Conservation (phyloP, 352 stramenopile genomes). For the Pythium oligandrum region DNA sequence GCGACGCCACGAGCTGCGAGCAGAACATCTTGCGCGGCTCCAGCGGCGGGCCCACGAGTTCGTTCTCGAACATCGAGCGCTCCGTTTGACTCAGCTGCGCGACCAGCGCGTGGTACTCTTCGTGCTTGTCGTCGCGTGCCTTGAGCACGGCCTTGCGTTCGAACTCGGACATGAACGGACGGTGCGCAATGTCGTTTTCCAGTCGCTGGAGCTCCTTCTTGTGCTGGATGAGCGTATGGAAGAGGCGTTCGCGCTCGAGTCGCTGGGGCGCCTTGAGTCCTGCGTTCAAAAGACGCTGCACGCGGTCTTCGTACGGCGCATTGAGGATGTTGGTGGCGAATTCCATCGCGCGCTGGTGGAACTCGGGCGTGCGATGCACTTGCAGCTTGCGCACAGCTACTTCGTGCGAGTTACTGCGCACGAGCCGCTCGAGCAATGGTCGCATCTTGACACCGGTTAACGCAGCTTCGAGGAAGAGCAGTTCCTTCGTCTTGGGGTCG, state of each 20-base stretch:
- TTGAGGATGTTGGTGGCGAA: constrained; percentile 62
- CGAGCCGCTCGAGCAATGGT: constrained; percentile 67
- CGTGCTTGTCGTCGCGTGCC: constrained; percentile 40
- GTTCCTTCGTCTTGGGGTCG: constrained; percentile 31
- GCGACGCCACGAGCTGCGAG: constrained; percentile 67
- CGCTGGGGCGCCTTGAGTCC: constrained; percentile 63
- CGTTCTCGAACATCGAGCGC: constrained; percentile 82
- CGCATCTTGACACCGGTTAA: constrained; percentile 83
- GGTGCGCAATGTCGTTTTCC: constrained; percentile 59
- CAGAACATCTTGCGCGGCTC: constrained; percentile 71
- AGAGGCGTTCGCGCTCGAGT: constrained; percentile 68
- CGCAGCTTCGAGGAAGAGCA: constrained; percentile 70
- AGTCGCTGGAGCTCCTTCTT: constrained; percentile 65
- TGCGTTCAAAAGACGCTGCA: constrained; percentile 72
- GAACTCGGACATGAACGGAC: constrained; percentile 67
- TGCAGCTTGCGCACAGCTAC: constrained; percentile 73
- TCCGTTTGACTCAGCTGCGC: constrained; percentile 52
- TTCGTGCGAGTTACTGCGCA: constrained; percentile 65
- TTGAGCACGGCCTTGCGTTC: constrained; percentile 63
- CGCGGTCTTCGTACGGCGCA: constrained; percentile 75
- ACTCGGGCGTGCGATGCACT: constrained; percentile 50
- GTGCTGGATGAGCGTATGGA: constrained; percentile 50
- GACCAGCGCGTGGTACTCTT: constrained; percentile 54
- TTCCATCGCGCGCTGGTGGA: constrained; percentile 46
- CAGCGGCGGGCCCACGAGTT: constrained; percentile 34